Conservation (phyloP, 805 yeast genomes). For the Lipomyces lipofer region DNA sequence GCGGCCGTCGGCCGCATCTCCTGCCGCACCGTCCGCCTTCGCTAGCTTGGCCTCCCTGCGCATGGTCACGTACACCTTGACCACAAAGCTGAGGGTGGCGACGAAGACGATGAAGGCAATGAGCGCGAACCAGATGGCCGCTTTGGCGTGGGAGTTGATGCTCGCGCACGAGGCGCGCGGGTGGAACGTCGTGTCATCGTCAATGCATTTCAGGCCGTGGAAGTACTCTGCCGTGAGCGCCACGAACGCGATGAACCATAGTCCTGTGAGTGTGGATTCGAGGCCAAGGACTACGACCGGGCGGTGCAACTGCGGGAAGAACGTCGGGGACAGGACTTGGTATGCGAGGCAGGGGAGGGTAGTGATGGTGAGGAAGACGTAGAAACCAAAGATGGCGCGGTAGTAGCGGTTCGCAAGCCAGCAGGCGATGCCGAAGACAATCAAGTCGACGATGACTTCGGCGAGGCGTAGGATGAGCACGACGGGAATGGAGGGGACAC, state of each 20-base stretch:
- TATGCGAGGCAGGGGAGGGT: conserved; percentile 13
- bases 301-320: conserved; percentile 8
- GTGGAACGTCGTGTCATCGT: neutral
- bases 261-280: conserved; percentile 8
- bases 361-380: conserved; percentile 11
- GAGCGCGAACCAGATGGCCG: conserved; percentile 18
- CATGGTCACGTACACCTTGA: neutral
- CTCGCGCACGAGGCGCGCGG: neutral
- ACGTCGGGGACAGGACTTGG: conserved; percentile 9
- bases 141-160: conserved; percentile 15
- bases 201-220: conserved; percentile 6
- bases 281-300: conserved; percentile 6
- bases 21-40: neutral
- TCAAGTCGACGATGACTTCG: conserved; percentile 12
- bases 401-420: conserved; percentile 17
- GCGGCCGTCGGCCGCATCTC: neutral
- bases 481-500: conserved; percentile 4
- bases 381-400: conserved; percentile 21
- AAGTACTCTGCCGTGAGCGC: conserved; percentile 12
- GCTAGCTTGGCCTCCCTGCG: conserved; percentile 4
- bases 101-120: conserved; percentile 1
- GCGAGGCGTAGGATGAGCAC: conserved; percentile 9
- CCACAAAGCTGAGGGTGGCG: conserved; percentile 11
- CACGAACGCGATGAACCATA: conserved; percentile 19
- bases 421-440: conserved; percentile 19